Evolutionary conservation across 176 grass and related monocot genomes (phyloP).

Genomic region (Coix lacrymajobi): DNA sequence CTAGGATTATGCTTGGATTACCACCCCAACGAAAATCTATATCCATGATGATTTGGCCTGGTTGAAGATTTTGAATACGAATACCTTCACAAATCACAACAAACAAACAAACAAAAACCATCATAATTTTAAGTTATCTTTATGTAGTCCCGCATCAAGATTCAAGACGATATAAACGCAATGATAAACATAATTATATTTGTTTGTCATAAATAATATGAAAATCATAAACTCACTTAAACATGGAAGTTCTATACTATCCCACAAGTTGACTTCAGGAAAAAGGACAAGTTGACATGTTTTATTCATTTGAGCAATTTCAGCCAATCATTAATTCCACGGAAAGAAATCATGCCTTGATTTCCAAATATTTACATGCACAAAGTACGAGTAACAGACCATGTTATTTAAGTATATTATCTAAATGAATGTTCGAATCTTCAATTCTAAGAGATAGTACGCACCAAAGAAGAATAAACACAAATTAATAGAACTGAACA

Average conservation of each 20-base stretch:
- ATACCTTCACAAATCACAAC: constrained; percentile 71
- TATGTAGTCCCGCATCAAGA: background rate
- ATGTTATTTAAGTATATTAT: background rate
- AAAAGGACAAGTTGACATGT: background rate
- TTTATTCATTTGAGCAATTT: background rate
- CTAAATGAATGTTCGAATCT: background rate
- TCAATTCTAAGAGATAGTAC: background rate
- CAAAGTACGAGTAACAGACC: background rate
- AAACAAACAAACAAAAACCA: constrained; percentile 15
- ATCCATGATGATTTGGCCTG: constrained; percentile 96
- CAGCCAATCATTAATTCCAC: background rate
- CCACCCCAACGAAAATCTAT: constrained; percentile 98
- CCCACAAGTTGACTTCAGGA: background rate
- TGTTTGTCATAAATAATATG: constrained; percentile 9
- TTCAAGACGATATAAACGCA: background rate
- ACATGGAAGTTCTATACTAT: background rate
- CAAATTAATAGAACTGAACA: background rate
- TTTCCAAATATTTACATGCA: background rate
- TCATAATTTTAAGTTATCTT: constrained; percentile 6
- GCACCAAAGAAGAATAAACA: constrained; percentile 4
- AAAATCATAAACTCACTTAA: constrained; percentile 1
- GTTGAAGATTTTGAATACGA: constrained; percentile 82
- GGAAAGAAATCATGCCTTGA: background rate
- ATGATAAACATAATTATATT: background rate
- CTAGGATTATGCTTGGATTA: constrained; percentile 96